phyloP scores from a whole-genome alignment of 192 early-diverging fungal genomes.

The Gaertneriomyces semiglobifer region DNA sequence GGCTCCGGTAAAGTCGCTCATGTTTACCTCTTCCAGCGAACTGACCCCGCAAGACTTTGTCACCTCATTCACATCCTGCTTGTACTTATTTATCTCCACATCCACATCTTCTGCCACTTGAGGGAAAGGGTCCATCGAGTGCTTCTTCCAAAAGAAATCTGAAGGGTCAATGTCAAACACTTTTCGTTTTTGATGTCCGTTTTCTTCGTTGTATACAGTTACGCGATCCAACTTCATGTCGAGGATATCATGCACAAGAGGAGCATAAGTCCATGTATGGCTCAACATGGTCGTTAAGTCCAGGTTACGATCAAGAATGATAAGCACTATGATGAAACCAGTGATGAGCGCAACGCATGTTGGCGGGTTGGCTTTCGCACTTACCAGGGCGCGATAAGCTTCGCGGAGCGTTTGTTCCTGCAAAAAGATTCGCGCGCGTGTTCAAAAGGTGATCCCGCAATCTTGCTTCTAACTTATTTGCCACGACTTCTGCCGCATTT shows the following conservation, averaged over 20 bases:
- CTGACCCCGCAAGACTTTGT: slow-evolving; percentile 79
- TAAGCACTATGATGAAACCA: slow-evolving; percentile 53
- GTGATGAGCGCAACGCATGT: neutral
- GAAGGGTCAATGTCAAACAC: slow-evolving; percentile 82
- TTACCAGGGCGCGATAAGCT: slow-evolving; percentile 55
- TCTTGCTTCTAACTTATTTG: slow-evolving; percentile 80
- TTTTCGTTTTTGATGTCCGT: slow-evolving; percentile 60
- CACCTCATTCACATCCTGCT: slow-evolving; percentile 90
- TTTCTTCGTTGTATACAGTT: slow-evolving; percentile 55
- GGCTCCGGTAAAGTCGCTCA: slow-evolving; percentile 78
- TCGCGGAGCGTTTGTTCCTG: slow-evolving; percentile 3
- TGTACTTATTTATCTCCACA: slow-evolving; percentile 88
- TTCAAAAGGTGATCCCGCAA: slow-evolving; percentile 92
- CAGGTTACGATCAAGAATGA: slow-evolving; percentile 88
- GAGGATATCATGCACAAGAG: slow-evolving; percentile 91
- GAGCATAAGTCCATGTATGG: slow-evolving; percentile 98
- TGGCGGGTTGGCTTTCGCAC: neutral
- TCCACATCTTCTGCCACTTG: slow-evolving; percentile 96
- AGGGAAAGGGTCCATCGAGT: slow-evolving; percentile 90
- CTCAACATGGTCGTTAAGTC: slow-evolving; percentile 88
- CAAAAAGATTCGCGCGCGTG: slow-evolving; percentile 78
- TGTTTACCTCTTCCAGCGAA: slow-evolving; percentile 74
- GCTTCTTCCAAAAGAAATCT: slow-evolving; percentile 94
- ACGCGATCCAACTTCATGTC: slow-evolving; percentile 91
- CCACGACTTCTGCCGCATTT: slow-evolving; percentile 91